Conservation (phyloP, 2,329 filamentous ascomycete species). For the Sclerotinia borealis region DNA sequence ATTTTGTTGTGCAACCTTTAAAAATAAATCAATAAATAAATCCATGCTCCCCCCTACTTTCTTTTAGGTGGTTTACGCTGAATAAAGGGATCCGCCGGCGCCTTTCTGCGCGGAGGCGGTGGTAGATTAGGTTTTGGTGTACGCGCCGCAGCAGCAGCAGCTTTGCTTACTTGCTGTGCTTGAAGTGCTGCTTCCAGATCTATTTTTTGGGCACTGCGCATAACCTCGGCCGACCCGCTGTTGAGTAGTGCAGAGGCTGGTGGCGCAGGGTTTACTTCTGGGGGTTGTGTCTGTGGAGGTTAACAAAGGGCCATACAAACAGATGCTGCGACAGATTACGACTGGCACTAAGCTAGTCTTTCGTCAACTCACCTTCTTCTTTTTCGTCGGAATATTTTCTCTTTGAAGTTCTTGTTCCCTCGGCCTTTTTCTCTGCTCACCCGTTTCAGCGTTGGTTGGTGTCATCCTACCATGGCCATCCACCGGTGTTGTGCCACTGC, state of each 20-base stretch:
- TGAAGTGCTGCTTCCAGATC: constrained; percentile 12
- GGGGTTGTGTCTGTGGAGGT: neutral
- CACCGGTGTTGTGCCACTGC: neutral
- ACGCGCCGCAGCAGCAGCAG: constrained; percentile 6
- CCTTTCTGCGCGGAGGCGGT: constrained; percentile 17
- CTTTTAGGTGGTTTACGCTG: constrained; percentile 15
- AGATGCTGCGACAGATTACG: neutral
- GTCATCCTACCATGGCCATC: neutral
- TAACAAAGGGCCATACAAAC: neutral
- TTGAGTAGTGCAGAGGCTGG: neutral
- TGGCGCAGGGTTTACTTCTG: neutral
- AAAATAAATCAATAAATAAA: neutral
- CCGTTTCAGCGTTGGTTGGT: neutral
- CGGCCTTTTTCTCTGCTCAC: constrained; percentile 10
- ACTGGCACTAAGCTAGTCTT: neutral
- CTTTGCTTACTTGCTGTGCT: constrained; percentile 11
- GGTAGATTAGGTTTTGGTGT: constrained; percentile 5
- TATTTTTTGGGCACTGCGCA: neutral
- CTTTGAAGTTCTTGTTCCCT: neutral
- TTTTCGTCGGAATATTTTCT: constrained; percentile 10
- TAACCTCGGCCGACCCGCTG: neutral
- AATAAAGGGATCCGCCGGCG: constrained; percentile 20
- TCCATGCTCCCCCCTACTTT: neutral
- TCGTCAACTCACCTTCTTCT: constrained; percentile 8
- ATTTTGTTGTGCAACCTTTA: neutral